Evolutionary conservation across 768 basidiomycete species (phyloP).

Genomic region (Leccinellum rugosiceps): DNA sequence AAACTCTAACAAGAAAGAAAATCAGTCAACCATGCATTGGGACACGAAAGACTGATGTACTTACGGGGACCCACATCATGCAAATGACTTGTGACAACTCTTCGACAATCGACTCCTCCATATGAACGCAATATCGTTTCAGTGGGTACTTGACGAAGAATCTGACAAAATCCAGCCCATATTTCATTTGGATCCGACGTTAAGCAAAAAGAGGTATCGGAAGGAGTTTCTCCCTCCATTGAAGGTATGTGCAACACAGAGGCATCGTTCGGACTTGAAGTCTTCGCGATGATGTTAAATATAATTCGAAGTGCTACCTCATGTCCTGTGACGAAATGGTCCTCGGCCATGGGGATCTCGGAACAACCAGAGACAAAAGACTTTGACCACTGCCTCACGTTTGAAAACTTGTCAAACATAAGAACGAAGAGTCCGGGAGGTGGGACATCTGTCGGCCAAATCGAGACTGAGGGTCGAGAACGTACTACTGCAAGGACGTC

Average conservation of each 20-base stretch:
- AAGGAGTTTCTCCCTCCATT: constrained; percentile 4
- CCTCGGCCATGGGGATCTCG: constrained; percentile 43
- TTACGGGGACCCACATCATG: constrained; percentile 58
- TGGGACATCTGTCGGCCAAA: constrained; percentile 58
- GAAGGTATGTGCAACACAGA: not conserved
- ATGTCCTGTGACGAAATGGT: constrained; percentile 49
- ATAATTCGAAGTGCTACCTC: constrained; percentile 42
- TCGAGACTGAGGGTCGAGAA: constrained; percentile 25
- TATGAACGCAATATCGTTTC: constrained; percentile 35
- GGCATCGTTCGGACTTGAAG: not conserved
- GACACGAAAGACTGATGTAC: constrained; percentile 30
- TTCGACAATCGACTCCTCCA: constrained; percentile 44
- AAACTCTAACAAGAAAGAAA: constrained; percentile 47
- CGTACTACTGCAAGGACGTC: constrained; percentile 38
- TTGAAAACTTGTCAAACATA: constrained; percentile 45
- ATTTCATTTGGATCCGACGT: constrained; percentile 41
- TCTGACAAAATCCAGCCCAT: constrained; percentile 47
- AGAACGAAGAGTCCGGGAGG: constrained; percentile 62
- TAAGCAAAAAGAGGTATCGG: constrained; percentile 25
- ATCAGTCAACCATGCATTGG: not conserved
- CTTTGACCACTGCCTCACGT: constrained; percentile 60
- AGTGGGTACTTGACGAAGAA: constrained; percentile 55
- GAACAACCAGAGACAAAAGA: constrained; percentile 40
- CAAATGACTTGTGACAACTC: constrained; percentile 57
- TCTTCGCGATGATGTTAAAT: constrained; percentile 23